Conservation (phyloP, 1,139 yeast species). For the Hemisphaericaspora subhashii region DNA sequence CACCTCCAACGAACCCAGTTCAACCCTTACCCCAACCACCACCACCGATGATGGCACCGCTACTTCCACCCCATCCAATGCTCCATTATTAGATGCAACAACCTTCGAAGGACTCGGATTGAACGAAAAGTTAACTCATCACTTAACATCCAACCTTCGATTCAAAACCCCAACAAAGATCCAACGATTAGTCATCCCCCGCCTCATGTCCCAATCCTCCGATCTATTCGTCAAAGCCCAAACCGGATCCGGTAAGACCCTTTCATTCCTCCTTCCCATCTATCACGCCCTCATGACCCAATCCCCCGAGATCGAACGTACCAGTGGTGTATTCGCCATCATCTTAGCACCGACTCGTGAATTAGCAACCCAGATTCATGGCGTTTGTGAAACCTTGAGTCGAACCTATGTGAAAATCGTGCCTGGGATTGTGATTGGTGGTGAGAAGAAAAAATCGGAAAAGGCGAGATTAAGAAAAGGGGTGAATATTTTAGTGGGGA, state of each 20-base stretch:
- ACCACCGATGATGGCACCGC: slow-evolving; percentile 14
- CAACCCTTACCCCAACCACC: slow-evolving; percentile 26
- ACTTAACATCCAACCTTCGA: slow-evolving; percentile 57
- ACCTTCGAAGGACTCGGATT: slow-evolving; percentile 74
- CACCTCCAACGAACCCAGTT: slow-evolving; percentile 60
- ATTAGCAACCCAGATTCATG: slow-evolving; percentile 86
- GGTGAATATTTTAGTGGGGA: slow-evolving; percentile 82
- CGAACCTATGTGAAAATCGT: slow-evolving; percentile 80
- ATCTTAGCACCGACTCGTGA: slow-evolving; percentile 93
- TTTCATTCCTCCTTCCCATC: slow-evolving; percentile 85
- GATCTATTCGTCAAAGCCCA: slow-evolving; percentile 91
- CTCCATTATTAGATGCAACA: slow-evolving; percentile 71
- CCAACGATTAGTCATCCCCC: slow-evolving; percentile 82
- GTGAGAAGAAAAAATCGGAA: slow-evolving; percentile 90
- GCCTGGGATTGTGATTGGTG: slow-evolving; percentile 93
- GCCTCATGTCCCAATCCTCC: slow-evolving; percentile 49
- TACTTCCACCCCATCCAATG: slow-evolving; percentile 68
- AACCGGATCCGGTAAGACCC: slow-evolving; percentile 94
- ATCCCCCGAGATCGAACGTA: slow-evolving; percentile 54
- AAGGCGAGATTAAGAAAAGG: slow-evolving; percentile 90
- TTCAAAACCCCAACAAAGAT: slow-evolving; percentile 80
- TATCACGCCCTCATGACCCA: slow-evolving; percentile 62
- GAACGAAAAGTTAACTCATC: slow-evolving; percentile 50
- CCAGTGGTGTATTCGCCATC: slow-evolving; percentile 85
- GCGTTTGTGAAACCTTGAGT: slow-evolving; percentile 69